Base-by-base conservation (phyloP, 2,329 filamentous ascomycete species). In the Neopestalotiopsis sp. region DNA sequence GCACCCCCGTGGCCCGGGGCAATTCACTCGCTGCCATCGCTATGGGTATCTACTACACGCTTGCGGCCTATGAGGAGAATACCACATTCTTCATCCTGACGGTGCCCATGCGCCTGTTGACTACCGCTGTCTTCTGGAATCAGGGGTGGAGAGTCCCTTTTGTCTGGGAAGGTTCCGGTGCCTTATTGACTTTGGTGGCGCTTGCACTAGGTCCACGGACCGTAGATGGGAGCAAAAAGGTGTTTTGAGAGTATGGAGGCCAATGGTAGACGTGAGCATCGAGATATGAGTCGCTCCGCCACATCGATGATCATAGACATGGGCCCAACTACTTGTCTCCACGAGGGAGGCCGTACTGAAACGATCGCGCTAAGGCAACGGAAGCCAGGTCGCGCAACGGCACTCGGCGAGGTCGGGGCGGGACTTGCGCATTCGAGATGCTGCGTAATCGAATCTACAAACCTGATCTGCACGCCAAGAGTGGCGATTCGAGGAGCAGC, bases 11-110 rank as follows among this genome's bases (percentile, higher is more conserved):
- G 4, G 71, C 63, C 3, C 70, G 74, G 67, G 71, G 71, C 17
- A 73, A 72, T 66, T 63, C 66, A 17, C 72, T 78, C 4, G 78
- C 76, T 12, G 76, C 76, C 45, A 70, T 78, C 20, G 76, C 75
- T 17, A 79, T 78, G 76, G 75, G 77, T 9, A 69, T 79, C 32
- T 79, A 79, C 68, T 79, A 79, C 67, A 70, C 70, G 5, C 70
- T 80, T 9, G 76, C 75, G 20, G 77, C 74, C 10, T 77, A 75
- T 57, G 78, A 79, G 68, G 74, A 79, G 65, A 79, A 79, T 69
- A 66, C 69, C 6, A 66, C 69, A 13, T 79, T 79, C 71, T 78
- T 78, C 62, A 64, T 64, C 30, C 68, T 73, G n/a, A 78, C 75
- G 1, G 73, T 79, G 30, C 76, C 77, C 9, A 79, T 79, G 77